Evolutionary conservation across 345 rosid species (phyloP).

Genomic region (Ceriops decandra): DNA sequence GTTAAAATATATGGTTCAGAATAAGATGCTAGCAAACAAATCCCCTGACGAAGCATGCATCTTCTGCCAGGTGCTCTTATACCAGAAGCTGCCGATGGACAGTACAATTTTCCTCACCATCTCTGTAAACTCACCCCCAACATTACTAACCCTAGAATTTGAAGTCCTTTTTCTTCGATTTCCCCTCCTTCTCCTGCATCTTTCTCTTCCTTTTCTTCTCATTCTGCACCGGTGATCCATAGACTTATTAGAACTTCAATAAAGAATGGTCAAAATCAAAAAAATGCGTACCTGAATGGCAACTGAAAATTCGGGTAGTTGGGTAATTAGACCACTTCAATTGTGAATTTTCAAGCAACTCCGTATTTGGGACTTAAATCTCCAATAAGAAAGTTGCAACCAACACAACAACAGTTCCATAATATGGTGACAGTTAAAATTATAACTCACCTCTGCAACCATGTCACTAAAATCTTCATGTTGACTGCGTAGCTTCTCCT

Average conservation of each 20-base stretch:
- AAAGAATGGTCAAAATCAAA: not conserved
- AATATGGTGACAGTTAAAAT: not conserved
- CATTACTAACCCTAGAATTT: conserved; percentile 41
- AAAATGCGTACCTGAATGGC: not conserved
- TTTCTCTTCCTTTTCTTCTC: conserved; percentile 91
- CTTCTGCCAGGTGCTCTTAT: not conserved
- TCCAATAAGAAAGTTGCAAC: no score
- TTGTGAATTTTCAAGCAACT: not conserved
- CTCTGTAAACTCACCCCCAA: not conserved
- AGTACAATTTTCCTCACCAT: not conserved
- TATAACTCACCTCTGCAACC: conserved; percentile 85
- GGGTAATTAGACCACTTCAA: no score
- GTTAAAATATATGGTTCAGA: no score
- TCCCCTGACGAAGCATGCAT: no score
- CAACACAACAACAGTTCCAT: not conserved
- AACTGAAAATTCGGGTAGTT: not conserved
- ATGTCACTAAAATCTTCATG: conserved; percentile 97
- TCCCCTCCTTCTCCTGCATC: conserved; percentile 90
- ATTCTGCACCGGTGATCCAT: conserved; percentile 49
- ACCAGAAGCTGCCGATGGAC: not conserved
- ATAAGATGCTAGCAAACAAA: no score
- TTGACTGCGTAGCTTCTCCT: conserved; percentile 86
- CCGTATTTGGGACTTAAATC: not conserved
- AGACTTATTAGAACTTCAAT: not conserved
- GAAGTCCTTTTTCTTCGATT: conserved; percentile 92